Evolutionary conservation across 2,329 filamentous ascomycete species (phyloP).

Genomic region (Talaromyces amestolkiae): DNA sequence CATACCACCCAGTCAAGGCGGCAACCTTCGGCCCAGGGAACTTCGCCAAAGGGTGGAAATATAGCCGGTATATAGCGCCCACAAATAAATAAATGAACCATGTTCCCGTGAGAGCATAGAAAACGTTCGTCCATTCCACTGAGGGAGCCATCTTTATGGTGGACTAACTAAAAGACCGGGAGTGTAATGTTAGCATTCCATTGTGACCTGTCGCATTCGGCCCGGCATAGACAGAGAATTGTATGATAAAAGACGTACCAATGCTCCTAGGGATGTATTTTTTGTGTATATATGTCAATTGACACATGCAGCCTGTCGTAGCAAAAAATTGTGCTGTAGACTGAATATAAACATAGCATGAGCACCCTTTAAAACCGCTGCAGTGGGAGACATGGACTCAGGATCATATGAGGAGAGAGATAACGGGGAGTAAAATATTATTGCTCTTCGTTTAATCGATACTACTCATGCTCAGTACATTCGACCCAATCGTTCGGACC

Average conservation of each 20-base stretch:
- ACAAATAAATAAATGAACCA: slow-evolving; percentile 13
- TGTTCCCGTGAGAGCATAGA: not conserved
- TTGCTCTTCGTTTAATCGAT: not conserved
- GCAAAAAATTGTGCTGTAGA: not conserved
- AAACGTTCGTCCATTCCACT: not conserved
- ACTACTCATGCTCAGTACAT: not conserved
- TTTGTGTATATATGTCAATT: not conserved
- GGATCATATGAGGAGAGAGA: not conserved
- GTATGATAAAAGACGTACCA: not conserved
- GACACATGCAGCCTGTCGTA: not conserved
- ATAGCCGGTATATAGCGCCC: slow-evolving; percentile 31
- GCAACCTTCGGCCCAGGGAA: slow-evolving; percentile 36
- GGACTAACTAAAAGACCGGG: not conserved
- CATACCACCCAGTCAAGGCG: slow-evolving; percentile 33
- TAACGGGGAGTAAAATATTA: not conserved
- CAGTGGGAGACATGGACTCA: not conserved
- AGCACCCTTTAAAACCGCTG: not conserved
- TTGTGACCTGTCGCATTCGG: not conserved
- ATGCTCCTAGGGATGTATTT: not conserved
- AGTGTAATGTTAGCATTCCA: not conserved
- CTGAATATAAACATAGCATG: not conserved
- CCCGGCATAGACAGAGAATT: not conserved
- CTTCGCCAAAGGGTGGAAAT: slow-evolving; percentile 32
- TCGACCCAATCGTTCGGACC: no score
- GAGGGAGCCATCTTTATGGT: not conserved